Conservation (phyloP, 2,329 filamentous ascomycete genomes). For the Intubia oerlemansii region DNA sequence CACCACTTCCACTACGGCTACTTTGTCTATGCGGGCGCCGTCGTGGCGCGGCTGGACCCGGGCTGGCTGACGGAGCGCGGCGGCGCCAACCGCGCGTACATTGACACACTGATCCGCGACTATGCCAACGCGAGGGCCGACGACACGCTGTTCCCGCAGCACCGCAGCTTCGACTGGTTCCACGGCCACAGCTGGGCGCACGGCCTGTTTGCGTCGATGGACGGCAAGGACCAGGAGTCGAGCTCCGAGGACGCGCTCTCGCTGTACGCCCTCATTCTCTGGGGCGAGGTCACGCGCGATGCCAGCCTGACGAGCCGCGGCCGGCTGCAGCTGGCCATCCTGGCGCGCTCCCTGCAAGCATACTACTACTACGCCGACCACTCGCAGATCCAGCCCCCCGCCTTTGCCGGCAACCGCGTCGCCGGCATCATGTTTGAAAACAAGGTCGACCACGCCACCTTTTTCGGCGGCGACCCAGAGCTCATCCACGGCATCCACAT, state of each 20-base stretch:
- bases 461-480: constrained; percentile 55
- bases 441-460: constrained; percentile 84
- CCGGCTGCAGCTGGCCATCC: constrained; percentile 65
- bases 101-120: constrained; percentile 71
- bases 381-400: constrained; percentile 48
- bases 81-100: constrained; percentile 54
- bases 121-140: constrained; percentile 49
- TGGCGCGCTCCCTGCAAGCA: constrained; percentile 47
- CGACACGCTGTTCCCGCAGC: constrained; percentile 64
- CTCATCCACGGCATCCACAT: constrained; percentile 66
- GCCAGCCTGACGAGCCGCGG: constrained; percentile 56
- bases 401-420: constrained; percentile 66
- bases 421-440: constrained; percentile 70
- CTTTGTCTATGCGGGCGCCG: constrained; percentile 67
- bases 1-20: constrained; percentile 69
- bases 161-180: constrained; percentile 78
- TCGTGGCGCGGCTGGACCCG: constrained; percentile 62
- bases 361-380: constrained; percentile 64
- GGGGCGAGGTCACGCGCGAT: constrained; percentile 64
- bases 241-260: constrained; percentile 81
- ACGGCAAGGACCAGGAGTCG: constrained; percentile 72
- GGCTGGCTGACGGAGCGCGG: constrained; percentile 36
- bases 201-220: constrained; percentile 45
- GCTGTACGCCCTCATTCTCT: constrained; percentile 79
- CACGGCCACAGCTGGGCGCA: constrained; percentile 90